Conservation (phyloP, 345 rosid genomes). For the Arabidopsis thaliana region DNA sequence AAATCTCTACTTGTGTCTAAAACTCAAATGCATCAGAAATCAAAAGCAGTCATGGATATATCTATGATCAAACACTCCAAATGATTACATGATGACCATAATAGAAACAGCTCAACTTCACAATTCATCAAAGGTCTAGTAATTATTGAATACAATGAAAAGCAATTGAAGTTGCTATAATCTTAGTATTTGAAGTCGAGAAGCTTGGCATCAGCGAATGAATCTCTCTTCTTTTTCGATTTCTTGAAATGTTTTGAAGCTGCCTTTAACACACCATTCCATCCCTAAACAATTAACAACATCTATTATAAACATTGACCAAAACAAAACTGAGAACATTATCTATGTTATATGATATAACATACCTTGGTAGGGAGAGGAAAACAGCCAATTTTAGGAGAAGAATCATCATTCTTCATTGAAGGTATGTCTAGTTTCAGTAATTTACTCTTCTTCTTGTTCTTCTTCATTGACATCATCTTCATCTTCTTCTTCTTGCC, state of each 20-base stretch:
- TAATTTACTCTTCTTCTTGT: conserved; percentile 45
- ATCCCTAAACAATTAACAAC: conserved; percentile 55
- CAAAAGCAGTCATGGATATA: not conserved
- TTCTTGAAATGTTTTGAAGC: conserved; percentile 84
- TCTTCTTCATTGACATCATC: conserved; percentile 22
- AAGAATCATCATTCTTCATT: conserved; percentile 50
- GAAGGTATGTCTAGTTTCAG: conserved; percentile 35
- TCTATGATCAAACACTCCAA: conserved; percentile 5
- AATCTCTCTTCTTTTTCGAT: conserved; percentile 61
- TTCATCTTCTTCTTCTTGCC: conserved; percentile 20
- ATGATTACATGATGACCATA: conserved; percentile 5
- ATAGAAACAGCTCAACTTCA: not conserved
- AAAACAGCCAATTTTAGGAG: conserved; percentile 52
- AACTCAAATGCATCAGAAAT: not conserved
- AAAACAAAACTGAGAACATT: not conserved
- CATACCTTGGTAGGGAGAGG: conserved; percentile 59
- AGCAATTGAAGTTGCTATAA: not conserved
- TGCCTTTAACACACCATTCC: conserved; percentile 71
- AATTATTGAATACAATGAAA: not conserved
- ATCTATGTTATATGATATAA: not conserved
- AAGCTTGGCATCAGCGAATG: conserved; percentile 50
- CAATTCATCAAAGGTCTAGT: not conserved
- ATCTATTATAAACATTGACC: not conserved
- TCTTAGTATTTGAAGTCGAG: conserved; percentile 49
- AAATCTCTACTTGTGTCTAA: not conserved